phyloP scores from a whole-genome alignment of 768 basidiomycete species.

The Tylopilus sp. region DNA sequence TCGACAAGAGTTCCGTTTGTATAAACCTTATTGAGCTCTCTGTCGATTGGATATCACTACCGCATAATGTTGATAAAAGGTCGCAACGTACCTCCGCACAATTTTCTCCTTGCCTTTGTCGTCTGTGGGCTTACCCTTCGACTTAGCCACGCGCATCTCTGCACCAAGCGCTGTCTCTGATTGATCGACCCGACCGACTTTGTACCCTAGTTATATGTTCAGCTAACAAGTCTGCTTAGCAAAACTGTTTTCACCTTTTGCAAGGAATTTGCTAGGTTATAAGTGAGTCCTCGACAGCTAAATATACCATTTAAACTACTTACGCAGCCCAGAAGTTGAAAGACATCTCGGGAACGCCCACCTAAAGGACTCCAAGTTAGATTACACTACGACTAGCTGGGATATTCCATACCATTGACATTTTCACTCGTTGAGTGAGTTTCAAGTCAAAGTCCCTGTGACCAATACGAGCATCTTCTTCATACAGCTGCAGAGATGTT shows the following conservation, averaged over 20 bases:
- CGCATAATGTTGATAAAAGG: background rate
- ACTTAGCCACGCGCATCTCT: slow-evolving; percentile 87
- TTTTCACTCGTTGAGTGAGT: slow-evolving; percentile 88
- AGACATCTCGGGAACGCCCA: slow-evolving; percentile 91
- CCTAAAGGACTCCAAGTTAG: slow-evolving; percentile 41
- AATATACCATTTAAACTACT: slow-evolving; percentile 28
- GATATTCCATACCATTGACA: slow-evolving; percentile 82
- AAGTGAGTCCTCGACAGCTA: slow-evolving; percentile 2
- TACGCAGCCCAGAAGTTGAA: slow-evolving; percentile 94
- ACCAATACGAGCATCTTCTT: slow-evolving; percentile 91
- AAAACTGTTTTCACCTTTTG: slow-evolving; percentile 38
- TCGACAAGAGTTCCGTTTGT: slow-evolving; percentile 97
- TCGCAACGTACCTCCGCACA: slow-evolving; percentile 60
- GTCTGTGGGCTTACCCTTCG: slow-evolving; percentile 38
- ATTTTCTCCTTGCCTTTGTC: slow-evolving; percentile 80
- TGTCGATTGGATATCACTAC: slow-evolving; percentile 26
- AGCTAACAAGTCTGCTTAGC: background rate
- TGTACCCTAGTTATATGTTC: slow-evolving; percentile 55
- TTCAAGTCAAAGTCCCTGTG: slow-evolving; percentile 96
- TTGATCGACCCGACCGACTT: slow-evolving; percentile 96
- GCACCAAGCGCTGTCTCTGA: slow-evolving; percentile 95
- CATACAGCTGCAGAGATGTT: slow-evolving; percentile 58
- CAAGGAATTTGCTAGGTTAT: slow-evolving; percentile 68
- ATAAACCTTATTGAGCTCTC: slow-evolving; percentile 92
- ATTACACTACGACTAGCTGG: background rate